Percentiles rank a stretch among this genome's conserved stretches.
Evolutionary conservation across 2,329 filamentous ascomycete genomes (phyloP).

Genomic region (Mycocentrospora acerina): DNA sequence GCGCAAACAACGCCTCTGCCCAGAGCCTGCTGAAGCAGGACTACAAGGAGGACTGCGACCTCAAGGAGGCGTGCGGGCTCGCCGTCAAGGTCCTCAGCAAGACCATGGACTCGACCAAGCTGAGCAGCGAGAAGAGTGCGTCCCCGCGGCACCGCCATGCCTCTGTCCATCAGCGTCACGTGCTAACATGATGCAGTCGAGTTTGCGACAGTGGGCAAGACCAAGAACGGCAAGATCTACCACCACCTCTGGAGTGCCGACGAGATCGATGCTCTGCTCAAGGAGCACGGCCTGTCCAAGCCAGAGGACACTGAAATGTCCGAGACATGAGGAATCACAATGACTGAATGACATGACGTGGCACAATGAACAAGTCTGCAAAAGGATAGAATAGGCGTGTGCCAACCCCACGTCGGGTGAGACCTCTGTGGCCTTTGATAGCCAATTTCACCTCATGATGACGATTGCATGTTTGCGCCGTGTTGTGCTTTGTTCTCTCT

Average conservation of each 20-base stretch:
- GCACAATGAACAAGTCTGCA: constrained; percentile 24
- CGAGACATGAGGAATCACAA: constrained; percentile 33
- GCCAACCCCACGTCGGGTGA: constrained; percentile 34
- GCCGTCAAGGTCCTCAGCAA: constrained; percentile 99
- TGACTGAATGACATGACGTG: constrained; percentile 18
- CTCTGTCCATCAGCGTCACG: constrained; percentile 2
- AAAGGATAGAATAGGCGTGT: constrained; percentile 33
- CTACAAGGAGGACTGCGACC: constrained; percentile 96
- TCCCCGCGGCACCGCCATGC: too few relatives aligned
- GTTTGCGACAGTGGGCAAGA: constrained; percentile 96
- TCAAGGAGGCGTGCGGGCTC: constrained; percentile 95
- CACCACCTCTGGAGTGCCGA: constrained; percentile 97
- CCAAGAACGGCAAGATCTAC: constrained; percentile 93
- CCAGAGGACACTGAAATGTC: constrained; percentile 41
- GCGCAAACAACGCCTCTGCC: constrained; percentile 96
- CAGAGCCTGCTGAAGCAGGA: constrained; percentile 98
- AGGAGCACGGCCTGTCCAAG: constrained; percentile 93
- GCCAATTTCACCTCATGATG: constrained; percentile 30
- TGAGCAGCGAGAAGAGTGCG: constrained; percentile 98
- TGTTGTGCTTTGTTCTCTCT: too few relatives aligned
- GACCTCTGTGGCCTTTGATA: constrained; percentile 26
- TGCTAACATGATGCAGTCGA: constrained; percentile 65
- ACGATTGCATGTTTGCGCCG: constrained; percentile 5
- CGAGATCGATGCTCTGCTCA: constrained; percentile 90
- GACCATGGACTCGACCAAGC: constrained; percentile 99